These are phyloP conservation scores for Prunus yedoensis DNA, from an alignment of 331 rosid genomes.

Conservation along the genomic window DNA sequence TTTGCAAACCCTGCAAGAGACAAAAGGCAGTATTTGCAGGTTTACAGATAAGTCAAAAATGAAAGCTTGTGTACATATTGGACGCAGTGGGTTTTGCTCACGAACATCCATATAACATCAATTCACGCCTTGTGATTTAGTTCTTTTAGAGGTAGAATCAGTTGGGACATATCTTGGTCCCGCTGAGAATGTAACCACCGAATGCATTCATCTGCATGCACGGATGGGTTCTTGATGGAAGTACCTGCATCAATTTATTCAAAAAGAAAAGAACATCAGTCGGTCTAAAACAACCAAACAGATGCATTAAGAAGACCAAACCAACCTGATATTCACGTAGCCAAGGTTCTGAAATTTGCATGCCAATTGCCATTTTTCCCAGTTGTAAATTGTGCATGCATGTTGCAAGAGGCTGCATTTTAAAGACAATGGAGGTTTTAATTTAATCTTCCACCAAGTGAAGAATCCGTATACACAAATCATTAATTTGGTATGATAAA, in stretches of 20 bases:
- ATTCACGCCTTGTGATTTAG: background rate
- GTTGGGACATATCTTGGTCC: constrained; percentile 60
- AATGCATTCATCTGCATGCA: constrained; percentile 88
- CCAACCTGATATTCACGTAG: constrained; percentile 95
- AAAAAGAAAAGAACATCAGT: background rate
- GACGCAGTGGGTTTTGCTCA: background rate
- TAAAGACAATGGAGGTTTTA: background rate
- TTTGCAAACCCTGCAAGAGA: constrained; percentile 10
- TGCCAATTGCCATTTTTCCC: constrained; percentile 81
- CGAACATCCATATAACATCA: background rate
- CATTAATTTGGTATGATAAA: background rate
- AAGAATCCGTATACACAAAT: background rate
- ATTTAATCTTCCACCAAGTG: background rate
- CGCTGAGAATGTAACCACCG: constrained; percentile 91
- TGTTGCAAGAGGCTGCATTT: constrained; percentile 78
- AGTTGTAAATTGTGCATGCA: constrained; percentile 91
- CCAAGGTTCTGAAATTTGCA: constrained; percentile 98
- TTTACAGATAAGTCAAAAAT: background rate
- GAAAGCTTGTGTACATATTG: constrained; percentile 4
- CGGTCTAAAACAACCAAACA: background rate
- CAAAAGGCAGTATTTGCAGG: constrained; percentile 13
- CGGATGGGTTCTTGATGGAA: constrained; percentile 94
- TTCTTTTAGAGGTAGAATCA: constrained; percentile 24
- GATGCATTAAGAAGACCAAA: background rate
- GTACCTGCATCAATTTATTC: constrained; percentile 55